Percentiles rank a stretch among this genome's conserved stretches.
phyloP scores from a whole-genome alignment of 805 yeast species.

The Cyberlindnera bimundalis region DNA sequence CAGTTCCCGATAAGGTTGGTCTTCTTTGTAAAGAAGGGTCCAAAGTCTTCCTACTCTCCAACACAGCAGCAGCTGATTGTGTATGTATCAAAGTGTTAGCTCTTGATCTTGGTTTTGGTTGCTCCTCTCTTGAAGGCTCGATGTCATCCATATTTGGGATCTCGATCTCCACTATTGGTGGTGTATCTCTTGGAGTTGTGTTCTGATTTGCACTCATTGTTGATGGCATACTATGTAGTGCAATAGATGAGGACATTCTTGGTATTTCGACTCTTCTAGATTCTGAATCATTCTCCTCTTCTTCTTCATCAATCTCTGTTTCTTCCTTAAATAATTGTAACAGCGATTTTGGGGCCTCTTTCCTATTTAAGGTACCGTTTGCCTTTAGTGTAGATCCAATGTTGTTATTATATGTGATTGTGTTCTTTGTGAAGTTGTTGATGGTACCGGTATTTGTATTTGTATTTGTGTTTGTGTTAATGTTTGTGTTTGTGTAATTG shows the following conservation, averaged over 20 bases:
- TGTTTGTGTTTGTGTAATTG: slow-evolving; percentile 15
- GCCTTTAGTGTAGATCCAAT: slow-evolving; percentile 25
- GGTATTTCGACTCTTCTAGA: slow-evolving; percentile 20
- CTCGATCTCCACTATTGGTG: slow-evolving; percentile 61
- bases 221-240: slow-evolving; percentile 16
- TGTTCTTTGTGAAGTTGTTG: slow-evolving; percentile 29
- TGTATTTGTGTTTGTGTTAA: slow-evolving; percentile 20
- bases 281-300: slow-evolving; percentile 8
- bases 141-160: slow-evolving; percentile 63
- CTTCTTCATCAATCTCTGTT: slow-evolving; percentile 31
- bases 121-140: slow-evolving; percentile 18
- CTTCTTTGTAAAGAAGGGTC: slow-evolving; percentile 23
- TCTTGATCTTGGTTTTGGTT: slow-evolving; percentile 26
- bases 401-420: slow-evolving; percentile 28
- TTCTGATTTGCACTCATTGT: slow-evolving; percentile 10
- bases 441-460: slow-evolving; percentile 15
- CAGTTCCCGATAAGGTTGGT: slow-evolving; percentile 19
- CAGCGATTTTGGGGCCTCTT: slow-evolving; percentile 70
- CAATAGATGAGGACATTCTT: slow-evolving; percentile 21
- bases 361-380: slow-evolving; percentile 30
- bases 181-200: slow-evolving; percentile 35
- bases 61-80: slow-evolving; percentile 19
- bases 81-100: slow-evolving; percentile 28
- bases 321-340: slow-evolving; percentile 64
- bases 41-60: slow-evolving; percentile 22